Conservation (phyloP, 2,329 filamentous ascomycete genomes). For the Fusarium succisae region DNA sequence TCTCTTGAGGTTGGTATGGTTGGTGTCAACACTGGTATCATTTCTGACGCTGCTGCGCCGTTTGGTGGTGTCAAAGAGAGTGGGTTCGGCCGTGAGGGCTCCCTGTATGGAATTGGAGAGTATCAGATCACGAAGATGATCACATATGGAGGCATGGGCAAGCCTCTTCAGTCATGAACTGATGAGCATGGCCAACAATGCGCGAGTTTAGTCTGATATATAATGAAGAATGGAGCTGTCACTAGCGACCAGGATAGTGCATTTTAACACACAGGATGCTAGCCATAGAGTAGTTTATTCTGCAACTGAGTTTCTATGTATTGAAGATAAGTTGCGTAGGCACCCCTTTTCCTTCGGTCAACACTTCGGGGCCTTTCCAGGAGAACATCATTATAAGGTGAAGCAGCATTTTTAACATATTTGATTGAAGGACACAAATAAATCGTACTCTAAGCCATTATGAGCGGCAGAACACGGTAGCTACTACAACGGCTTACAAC, state of each 20-base stretch:
- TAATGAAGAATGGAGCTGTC: constrained; percentile 1
- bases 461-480: no score
- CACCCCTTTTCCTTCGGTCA: not conserved
- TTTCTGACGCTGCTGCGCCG: constrained; percentile 65
- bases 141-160: constrained; percentile 63
- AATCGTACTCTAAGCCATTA: not conserved
- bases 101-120: constrained; percentile 79
- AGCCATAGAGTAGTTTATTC: not conserved
- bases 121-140: constrained; percentile 78
- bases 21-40: constrained; percentile 80
- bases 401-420: not conserved
- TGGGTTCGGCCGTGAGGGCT: constrained; percentile 82
- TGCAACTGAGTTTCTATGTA: not conserved
- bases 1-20: constrained; percentile 87
- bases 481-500: not conserved
- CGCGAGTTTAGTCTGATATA: not conserved
- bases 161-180: constrained; percentile 57
- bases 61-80: constrained; percentile 88
- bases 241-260: no score
- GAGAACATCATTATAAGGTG: not conserved
- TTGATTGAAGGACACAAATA: not conserved
- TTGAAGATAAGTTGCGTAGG: not conserved
- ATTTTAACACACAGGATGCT: not conserved
- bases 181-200: not conserved
- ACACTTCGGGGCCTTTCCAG: not conserved